Conservation (phyloP, 305 asterid species). For the Andrographis paniculata region DNA sequence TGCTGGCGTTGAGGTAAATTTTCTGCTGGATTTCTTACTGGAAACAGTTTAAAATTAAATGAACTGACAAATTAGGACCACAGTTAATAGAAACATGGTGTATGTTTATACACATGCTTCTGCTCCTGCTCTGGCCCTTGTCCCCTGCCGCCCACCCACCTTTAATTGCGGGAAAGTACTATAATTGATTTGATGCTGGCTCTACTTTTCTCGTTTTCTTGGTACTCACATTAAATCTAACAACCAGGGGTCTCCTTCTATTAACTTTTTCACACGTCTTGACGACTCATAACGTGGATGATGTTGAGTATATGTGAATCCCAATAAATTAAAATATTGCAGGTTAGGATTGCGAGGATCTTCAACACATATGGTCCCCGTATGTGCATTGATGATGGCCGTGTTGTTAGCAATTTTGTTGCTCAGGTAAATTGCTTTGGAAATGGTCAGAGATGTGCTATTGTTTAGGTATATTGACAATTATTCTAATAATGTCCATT, state of each 20-base stretch:
- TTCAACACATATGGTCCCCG: constrained; percentile 97
- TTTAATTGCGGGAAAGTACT: not conserved
- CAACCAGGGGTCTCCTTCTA: not conserved
- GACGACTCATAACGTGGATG: not conserved
- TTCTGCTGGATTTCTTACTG: not conserved
- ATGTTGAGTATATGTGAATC: constrained; percentile 3
- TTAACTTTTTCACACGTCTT: constrained; percentile 4
- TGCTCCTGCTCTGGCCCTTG: too few species aligned
- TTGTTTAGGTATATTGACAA: too few species aligned
- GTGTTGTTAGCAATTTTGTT: constrained; percentile 95
- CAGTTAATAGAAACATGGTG: not conserved
- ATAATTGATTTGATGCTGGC: not conserved
- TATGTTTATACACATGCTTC: too few species aligned
- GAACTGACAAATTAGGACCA: not conserved
- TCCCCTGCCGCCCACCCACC: too few species aligned
- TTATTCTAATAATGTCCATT: too few species aligned
- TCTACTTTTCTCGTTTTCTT: not conserved
- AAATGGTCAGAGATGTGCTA: not conserved
- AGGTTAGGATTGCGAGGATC: constrained; percentile 96
- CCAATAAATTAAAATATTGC: constrained; percentile 16
- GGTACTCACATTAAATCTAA: not conserved
- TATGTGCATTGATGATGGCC: too few species aligned
- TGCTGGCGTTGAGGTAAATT: constrained; percentile 77
- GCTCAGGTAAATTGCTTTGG: constrained; percentile 62
- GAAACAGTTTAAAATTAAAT: not conserved